phyloP scores from a whole-genome alignment of 129 eudicot species.

The Chrysanthemum makinoi region DNA sequence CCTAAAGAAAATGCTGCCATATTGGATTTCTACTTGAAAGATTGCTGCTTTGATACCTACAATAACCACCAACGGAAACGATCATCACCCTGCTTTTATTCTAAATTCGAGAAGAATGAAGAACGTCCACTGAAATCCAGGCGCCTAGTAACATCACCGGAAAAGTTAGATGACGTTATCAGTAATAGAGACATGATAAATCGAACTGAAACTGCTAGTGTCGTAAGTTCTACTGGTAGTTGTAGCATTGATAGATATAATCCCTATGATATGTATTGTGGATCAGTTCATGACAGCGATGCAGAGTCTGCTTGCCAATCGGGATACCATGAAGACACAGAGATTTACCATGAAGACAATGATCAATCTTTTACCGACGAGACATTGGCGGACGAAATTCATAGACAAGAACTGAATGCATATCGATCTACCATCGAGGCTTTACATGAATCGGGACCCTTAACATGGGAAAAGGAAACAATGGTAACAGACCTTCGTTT shows the following conservation, averaged over 20 bases:
- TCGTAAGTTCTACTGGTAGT: neutral
- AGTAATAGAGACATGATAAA: no score
- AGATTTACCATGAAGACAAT: no score
- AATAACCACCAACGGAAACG: no score
- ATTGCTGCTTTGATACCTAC: no score
- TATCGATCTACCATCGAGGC: neutral
- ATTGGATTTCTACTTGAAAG: no score
- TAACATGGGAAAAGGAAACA: neutral
- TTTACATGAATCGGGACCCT: neutral
- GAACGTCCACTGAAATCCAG: no score
- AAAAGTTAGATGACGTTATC: no score
- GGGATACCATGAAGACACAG: neutral
- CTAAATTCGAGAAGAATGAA: no score
- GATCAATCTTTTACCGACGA: neutral
- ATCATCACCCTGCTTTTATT: no score
- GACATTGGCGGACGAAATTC: neutral
- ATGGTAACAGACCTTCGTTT: neutral
- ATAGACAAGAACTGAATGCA: neutral
- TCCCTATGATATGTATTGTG: neutral
- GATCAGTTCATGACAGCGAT: neutral
- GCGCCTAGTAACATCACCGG: no score
- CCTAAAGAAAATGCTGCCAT: no score
- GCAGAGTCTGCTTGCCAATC: constrained; percentile 1
- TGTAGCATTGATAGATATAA: neutral
- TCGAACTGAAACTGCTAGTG: neutral